Evolutionary conservation across 306 rosid genomes (phyloP).

Genomic region (Ormosia emarginata): DNA sequence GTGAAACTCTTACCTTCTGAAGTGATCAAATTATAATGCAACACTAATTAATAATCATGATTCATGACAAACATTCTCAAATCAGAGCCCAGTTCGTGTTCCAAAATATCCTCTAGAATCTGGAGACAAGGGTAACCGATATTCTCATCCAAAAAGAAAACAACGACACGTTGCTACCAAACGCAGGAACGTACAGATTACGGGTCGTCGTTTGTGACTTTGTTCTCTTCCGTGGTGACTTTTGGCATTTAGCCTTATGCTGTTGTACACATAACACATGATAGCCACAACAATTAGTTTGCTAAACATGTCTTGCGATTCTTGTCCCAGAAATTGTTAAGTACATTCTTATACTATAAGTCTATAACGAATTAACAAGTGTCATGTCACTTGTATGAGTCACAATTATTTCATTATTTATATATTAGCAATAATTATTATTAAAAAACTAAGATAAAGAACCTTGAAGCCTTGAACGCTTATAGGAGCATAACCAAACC

Average conservation of each 20-base stretch:
- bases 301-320: neutral
- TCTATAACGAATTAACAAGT: neutral
- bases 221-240: neutral
- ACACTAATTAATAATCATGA: neutral
- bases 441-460: too few relatives aligned
- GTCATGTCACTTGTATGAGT: neutral
- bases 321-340: neutral
- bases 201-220: neutral
- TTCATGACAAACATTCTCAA: neutral
- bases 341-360: neutral
- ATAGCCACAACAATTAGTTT: neutral
- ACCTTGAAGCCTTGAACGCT: neutral
- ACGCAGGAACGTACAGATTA: neutral
- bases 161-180: neutral
- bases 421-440: too few relatives aligned
- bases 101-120: neutral
- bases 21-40: neutral
- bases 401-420: neutral
- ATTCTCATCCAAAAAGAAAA: too few relatives aligned
- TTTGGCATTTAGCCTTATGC: neutral
- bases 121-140: neutral
- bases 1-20: neutral
- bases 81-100: neutral
- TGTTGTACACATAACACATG: neutral
- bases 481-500: too few relatives aligned